Evolutionary conservation across 2,329 filamentous ascomycete species (phyloP).

Genomic region (Penicillium sp.): DNA sequence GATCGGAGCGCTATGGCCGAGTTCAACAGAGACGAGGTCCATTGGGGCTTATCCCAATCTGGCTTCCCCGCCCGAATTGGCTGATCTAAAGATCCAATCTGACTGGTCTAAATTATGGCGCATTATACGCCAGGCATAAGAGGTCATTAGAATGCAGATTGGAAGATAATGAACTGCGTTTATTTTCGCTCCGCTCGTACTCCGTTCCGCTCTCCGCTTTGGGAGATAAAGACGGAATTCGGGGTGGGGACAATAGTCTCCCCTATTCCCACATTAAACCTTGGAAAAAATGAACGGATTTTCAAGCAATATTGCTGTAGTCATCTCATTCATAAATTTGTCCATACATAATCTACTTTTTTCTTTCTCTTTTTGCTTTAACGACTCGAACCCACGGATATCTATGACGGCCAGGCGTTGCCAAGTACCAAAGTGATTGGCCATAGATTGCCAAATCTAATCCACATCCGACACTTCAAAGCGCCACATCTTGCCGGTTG

Average conservation of each 20-base stretch:
- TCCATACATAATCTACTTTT: neutral
- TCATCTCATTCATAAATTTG: neutral
- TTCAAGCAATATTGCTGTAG: neutral
- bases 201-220: neutral
- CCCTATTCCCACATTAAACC: neutral
- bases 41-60: neutral
- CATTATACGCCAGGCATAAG: neutral
- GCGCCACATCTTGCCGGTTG: slow-evolving; percentile 1
- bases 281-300: neutral
- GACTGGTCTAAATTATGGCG: neutral
- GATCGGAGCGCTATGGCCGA: neutral
- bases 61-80: neutral
- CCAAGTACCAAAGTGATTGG: neutral
- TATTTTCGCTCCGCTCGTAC: neutral
- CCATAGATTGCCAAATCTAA: neutral
- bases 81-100: neutral
- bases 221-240: neutral
- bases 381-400: neutral
- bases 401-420: neutral
- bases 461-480: neutral
- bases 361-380: neutral
- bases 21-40: neutral
- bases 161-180: neutral
- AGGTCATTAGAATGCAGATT: neutral
- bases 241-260: neutral